Conservation (phyloP, 148 eudicot genomes). For the Rhododendron griersonianum region DNA sequence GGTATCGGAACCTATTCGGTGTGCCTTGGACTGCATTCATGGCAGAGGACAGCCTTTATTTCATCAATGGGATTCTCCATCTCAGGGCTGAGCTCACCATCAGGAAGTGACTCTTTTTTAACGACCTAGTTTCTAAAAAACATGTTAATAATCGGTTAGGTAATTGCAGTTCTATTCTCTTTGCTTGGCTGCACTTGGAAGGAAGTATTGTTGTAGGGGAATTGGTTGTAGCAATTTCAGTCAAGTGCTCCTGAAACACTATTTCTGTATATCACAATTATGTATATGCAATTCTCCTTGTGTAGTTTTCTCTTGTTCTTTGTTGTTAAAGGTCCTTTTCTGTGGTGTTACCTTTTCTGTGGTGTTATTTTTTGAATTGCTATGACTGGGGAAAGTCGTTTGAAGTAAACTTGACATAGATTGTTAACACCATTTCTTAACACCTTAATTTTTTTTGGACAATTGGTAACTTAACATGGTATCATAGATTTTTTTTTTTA, state of each 20-base stretch:
- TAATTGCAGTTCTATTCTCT: background rate
- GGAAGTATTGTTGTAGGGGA: background rate
- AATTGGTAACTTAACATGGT: background rate
- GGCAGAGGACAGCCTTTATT: constrained; percentile 57
- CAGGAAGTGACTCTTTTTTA: constrained; percentile 22
- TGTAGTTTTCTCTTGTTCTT: background rate
- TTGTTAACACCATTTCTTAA: background rate
- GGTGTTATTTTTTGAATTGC: background rate
- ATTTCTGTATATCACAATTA: background rate
- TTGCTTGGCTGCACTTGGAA: too few species aligned
- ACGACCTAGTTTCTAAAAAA: background rate
- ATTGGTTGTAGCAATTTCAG: background rate
- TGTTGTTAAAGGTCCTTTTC: background rate
- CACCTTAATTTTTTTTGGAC: background rate
- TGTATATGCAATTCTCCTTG: background rate
- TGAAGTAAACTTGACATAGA: background rate
- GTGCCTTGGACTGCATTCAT: constrained; percentile 56
- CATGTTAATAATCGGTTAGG: background rate
- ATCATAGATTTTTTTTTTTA: background rate
- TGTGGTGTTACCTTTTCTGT: too few species aligned
- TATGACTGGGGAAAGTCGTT: background rate
- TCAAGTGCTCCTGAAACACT: background rate
- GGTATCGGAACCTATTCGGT: constrained; percentile 58
- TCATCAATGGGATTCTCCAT: constrained; percentile 56
- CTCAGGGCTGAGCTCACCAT: constrained; percentile 68